These are phyloP conservation scores for Neofusicoccum parvum DNA, from an alignment of 2,329 filamentous ascomycete genomes.

Conservation along the genomic window DNA sequence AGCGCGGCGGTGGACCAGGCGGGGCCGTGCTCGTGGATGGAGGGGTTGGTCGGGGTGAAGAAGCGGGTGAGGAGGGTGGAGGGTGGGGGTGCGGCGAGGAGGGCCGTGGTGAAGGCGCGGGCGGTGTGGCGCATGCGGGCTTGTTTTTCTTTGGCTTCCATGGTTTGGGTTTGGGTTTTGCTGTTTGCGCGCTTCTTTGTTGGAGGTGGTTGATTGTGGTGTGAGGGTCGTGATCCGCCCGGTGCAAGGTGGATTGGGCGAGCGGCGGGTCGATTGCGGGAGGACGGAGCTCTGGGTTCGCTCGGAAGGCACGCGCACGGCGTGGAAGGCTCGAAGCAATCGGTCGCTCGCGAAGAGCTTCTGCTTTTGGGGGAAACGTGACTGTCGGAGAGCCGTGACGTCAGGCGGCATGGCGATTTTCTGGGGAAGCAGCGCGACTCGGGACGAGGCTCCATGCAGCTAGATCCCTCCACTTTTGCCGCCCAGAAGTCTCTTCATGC, in stretches of 20 bases:
- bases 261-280: no score
- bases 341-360: no score
- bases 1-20: neutral
- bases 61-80: neutral
- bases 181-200: neutral
- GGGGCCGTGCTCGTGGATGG: slow-evolving; percentile 16
- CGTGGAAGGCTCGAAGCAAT: no score
- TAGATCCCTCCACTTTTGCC: neutral
- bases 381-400: neutral
- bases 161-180: neutral
- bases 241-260: no score
- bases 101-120: slow-evolving; percentile 9
- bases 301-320: no score
- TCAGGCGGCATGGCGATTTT: no score
- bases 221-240: neutral
- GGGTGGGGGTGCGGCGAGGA: neutral
- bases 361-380: neutral
- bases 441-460: neutral
- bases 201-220: neutral
- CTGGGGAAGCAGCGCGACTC: neutral
- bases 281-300: no score
- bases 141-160: neutral
- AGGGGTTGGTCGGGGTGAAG: neutral
- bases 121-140: neutral
- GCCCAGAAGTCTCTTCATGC: neutral